These are phyloP conservation scores for Metschnikowia matae DNA, from an alignment of 805 yeast genomes.

Conservation along the genomic window DNA sequence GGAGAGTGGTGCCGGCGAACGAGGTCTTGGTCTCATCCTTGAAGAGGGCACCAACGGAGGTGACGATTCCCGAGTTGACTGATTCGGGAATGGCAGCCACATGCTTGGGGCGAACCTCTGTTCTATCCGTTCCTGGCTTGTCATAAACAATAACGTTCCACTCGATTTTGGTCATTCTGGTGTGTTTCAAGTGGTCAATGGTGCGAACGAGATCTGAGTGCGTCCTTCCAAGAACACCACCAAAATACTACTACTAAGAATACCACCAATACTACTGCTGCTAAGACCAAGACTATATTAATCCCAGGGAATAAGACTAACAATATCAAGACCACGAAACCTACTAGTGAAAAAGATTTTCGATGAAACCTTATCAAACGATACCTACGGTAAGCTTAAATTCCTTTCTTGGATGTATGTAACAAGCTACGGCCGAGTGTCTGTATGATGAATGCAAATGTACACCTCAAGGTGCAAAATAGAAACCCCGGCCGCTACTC, in stretches of 20 bases:
- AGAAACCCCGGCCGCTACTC: background rate
- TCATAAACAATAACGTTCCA: slow-evolving; percentile 63
- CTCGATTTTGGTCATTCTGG: slow-evolving; percentile 19
- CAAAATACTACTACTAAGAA: background rate
- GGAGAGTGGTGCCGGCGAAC: slow-evolving; percentile 68
- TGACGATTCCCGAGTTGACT: slow-evolving; percentile 39
- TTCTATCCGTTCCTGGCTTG: slow-evolving; percentile 59
- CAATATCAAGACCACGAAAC: background rate
- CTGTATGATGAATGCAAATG: slow-evolving; percentile 17
- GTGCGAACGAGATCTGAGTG: background rate
- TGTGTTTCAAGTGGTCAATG: background rate
- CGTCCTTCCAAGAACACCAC: background rate
- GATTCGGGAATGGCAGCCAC: slow-evolving; percentile 42
- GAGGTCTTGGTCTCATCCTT: slow-evolving; percentile 42
- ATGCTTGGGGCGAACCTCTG: slow-evolving; percentile 50
- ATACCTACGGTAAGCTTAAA: background rate
- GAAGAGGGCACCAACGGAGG: slow-evolving; percentile 49
- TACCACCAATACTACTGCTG: no score
- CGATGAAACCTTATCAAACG: background rate
- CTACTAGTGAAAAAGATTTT: background rate
- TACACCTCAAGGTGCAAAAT: slow-evolving; percentile 5
- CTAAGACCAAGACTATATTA: background rate
- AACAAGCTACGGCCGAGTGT: slow-evolving; percentile 3
- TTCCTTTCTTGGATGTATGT: background rate
- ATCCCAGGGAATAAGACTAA: background rate